Conservation (phyloP, 1,284 basidiomycete genomes). For the Vanrija sp. region DNA sequence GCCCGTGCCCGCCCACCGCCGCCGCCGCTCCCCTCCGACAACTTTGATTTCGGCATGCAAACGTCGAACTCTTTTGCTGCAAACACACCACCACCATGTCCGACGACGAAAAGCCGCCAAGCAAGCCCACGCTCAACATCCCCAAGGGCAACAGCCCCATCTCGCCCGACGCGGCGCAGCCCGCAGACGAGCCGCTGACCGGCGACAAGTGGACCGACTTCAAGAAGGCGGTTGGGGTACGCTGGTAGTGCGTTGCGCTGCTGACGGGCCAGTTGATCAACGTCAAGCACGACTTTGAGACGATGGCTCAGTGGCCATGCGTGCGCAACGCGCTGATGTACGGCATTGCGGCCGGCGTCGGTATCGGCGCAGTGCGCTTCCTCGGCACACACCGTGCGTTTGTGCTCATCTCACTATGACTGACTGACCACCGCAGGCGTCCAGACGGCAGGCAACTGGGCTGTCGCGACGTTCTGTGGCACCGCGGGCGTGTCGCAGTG, state of each 20-base stretch:
- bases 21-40: no score
- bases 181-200: constrained; percentile 15
- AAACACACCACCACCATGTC: constrained; percentile 6
- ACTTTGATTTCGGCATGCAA: neutral
- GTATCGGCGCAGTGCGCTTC: constrained; percentile 41
- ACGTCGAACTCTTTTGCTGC: neutral
- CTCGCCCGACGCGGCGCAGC: constrained; percentile 12
- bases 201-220: constrained; percentile 25
- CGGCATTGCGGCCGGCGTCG: constrained; percentile 44
- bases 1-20: no score
- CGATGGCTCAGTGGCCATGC: constrained; percentile 42
- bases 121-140: constrained; percentile 23
- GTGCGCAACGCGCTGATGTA: constrained; percentile 43
- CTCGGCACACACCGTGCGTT: constrained; percentile 40
- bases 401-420: neutral
- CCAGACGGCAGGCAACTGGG: constrained; percentile 36
- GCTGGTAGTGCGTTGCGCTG: neutral
- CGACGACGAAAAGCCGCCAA: constrained; percentile 2
- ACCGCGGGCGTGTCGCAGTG: constrained; percentile 39
- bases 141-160: constrained; percentile 29
- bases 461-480: constrained; percentile 38
- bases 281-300: constrained; percentile 22
- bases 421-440: constrained; percentile 2
- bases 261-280: constrained; percentile 2
- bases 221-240: constrained; percentile 26